Base-by-base conservation (phyloP, 768 basidiomycete genomes). In the Nidula microcarpa region DNA sequence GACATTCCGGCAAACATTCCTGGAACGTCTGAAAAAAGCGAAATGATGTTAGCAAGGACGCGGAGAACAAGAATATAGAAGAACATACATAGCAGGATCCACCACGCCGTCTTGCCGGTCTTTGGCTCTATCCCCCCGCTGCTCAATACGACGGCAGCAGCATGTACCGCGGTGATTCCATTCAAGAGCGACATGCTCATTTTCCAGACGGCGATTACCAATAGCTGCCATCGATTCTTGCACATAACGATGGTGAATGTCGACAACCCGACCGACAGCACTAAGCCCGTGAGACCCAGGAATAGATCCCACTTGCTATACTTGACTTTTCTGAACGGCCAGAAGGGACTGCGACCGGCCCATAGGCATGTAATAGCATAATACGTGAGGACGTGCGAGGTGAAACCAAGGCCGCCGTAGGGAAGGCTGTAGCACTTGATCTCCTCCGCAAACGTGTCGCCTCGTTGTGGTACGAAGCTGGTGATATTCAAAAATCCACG, bases 1-100 rank as follows among this genome's bases (percentile, higher is more conserved):
- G 54, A 55, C 61, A 69, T 66, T 9, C 68, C 68, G 16, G 65
- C 65, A 33, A 69, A 53, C 66, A 68, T 68, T 1, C 64, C 62
- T 41, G 66, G 66, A 17, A 67, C 53, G 51, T 68, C 66, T 69
- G 45, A 6, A 43, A 52, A 17, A 36, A 11, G 7, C n/a, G 36
- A 36, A 18, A 53, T 30, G 10, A 49, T n/a, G 34, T 43, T 23
- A 53, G 34, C 11, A 14, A 56, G 23, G 34, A 43, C n/a, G n/a
- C n/a, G n/a, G n/a, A 34, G 23, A n/a, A n/a, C n/a, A 43, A 33
- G 23, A 14, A 43, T 17, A 37, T 14, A 30, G 30, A 37, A 48
- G 33, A 36, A 49, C 64, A 50, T 13, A 63, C 62, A 65, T 18
- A 62, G 58, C 6, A 62, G 11, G 11, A 63, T 50, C 64, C 62